These are phyloP conservation scores for Solioccasus polychromus DNA, from an alignment of 768 basidiomycete species.

Conservation along the genomic window DNA sequence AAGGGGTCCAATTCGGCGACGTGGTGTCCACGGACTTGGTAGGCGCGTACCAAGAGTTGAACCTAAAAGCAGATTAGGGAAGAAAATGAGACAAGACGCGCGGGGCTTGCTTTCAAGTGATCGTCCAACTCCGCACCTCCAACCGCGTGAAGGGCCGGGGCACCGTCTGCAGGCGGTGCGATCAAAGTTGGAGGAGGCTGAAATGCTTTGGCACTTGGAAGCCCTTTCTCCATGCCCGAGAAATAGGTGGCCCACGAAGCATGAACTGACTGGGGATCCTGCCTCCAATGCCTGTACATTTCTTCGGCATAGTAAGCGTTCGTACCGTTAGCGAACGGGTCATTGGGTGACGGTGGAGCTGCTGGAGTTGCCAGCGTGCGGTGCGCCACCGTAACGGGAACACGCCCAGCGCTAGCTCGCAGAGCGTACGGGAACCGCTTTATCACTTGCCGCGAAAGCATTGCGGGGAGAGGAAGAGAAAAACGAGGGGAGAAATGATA, in stretches of 20 bases:
- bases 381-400: conserved; percentile 15
- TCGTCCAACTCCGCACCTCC: conserved; percentile 83
- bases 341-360: conserved; percentile 67
- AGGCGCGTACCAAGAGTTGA: conserved; percentile 96
- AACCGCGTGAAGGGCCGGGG: conserved; percentile 66
- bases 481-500: not conserved
- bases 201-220: conserved; percentile 78
- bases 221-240: conserved; percentile 84
- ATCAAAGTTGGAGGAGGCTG: conserved; percentile 76
- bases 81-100: not conserved
- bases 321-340: conserved; percentile 89
- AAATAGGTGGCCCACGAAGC: conserved; percentile 95
- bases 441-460: conserved; percentile 39
- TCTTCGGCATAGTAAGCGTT: conserved; percentile 96
- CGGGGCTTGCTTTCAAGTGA: conserved; percentile 77
- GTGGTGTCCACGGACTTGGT: conserved; percentile 98
- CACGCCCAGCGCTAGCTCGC: conserved; percentile 20
- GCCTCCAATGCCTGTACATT: conserved; percentile 91
- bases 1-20: conserved; percentile 94
- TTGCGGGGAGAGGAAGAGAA: conserved; percentile 11
- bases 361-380: conserved; percentile 48
- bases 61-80: conserved; percentile 49
- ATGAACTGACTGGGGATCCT: conserved; percentile 91
- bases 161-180: conserved; percentile 72
- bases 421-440: conserved; percentile 33